Conservation (phyloP, 176 grass and related monocot species). For the Eragrostis curvula region DNA sequence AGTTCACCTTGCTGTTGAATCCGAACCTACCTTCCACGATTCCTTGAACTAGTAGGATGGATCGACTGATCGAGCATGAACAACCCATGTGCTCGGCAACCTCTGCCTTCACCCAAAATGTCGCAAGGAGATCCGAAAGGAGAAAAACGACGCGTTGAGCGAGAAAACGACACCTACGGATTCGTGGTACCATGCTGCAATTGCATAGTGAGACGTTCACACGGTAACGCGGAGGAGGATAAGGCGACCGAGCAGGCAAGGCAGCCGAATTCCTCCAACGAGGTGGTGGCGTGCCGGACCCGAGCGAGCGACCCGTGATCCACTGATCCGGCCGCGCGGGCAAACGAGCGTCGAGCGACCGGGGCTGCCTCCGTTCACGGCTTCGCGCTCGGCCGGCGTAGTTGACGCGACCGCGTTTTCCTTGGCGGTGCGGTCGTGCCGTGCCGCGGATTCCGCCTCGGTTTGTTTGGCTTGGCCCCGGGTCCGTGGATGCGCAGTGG, state of each 20-base stretch:
- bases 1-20: neutral
- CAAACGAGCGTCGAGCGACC: neutral
- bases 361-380: neutral
- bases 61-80: neutral
- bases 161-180: neutral
- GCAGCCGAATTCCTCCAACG: neutral
- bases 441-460: neutral
- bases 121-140: neutral
- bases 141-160: neutral
- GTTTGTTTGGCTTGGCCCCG: neutral
- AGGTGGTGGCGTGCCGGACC: neutral
- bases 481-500: neutral
- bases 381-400: neutral
- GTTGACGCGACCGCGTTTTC: neutral
- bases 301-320: neutral
- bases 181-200: too few species aligned
- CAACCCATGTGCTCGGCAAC: neutral
- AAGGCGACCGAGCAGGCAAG: neutral
- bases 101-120: neutral
- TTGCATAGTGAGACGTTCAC: neutral
- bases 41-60: neutral
- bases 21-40: neutral
- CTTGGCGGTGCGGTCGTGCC: neutral
- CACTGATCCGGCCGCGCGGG: too few species aligned
- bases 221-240: neutral